phyloP scores from a whole-genome alignment of 768 basidiomycete species.

The Neoboletus magnificus region DNA sequence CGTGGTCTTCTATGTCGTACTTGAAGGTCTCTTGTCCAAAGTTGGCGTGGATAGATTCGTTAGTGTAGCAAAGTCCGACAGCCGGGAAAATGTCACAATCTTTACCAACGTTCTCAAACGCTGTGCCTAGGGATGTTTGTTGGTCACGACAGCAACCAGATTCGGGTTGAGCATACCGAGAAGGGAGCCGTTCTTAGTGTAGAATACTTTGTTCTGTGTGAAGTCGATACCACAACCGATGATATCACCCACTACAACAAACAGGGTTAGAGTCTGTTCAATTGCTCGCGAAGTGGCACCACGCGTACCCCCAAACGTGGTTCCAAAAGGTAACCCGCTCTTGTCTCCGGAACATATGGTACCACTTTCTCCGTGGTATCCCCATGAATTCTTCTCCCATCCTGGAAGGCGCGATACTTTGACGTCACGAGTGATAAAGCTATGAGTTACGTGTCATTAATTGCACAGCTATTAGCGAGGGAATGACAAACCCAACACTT shows the following conservation, averaged over 20 bases:
- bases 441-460: constrained; percentile 29
- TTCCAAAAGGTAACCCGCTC: constrained; percentile 70
- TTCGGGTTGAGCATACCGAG: constrained; percentile 44
- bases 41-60: constrained; percentile 80
- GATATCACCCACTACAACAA: constrained; percentile 67
- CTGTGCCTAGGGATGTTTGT: constrained; percentile 44
- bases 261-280: constrained; percentile 2
- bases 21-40: constrained; percentile 85
- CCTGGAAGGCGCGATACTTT: constrained; percentile 77
- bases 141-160: constrained; percentile 8
- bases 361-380: constrained; percentile 91
- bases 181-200: constrained; percentile 81
- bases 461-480: background rate
- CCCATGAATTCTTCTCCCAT: constrained; percentile 85
- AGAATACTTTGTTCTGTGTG: constrained; percentile 74
- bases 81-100: constrained; percentile 74
- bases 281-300: background rate
- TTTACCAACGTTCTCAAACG: constrained; percentile 71
- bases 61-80: constrained; percentile 79
- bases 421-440: constrained; percentile 65
- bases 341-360: constrained; percentile 71
- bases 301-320: constrained; percentile 73
- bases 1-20: constrained; percentile 88
- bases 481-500: constrained; percentile 64
- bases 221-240: constrained; percentile 95